Evolutionary conservation across 2,329 filamentous ascomycete species (phyloP).

Genomic region (Alternaria angustiovoidea): DNA sequence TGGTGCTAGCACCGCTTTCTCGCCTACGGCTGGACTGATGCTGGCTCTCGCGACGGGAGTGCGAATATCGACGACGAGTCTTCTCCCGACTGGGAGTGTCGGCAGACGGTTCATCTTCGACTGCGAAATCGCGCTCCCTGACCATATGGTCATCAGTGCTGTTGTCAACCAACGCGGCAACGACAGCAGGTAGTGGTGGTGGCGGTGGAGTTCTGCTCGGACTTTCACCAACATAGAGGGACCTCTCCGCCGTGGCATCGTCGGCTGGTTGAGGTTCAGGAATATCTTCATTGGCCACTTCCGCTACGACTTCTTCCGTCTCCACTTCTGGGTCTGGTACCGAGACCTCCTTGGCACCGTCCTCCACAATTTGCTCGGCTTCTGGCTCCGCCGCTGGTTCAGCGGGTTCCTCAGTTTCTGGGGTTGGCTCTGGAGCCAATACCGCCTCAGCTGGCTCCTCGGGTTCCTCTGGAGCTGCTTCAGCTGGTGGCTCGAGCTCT

Average conservation of each 20-base stretch:
- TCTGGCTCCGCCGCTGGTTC: not conserved
- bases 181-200: not conserved
- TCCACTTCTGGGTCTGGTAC: not conserved
- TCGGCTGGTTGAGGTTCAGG: not conserved
- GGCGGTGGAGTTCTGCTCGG: not conserved
- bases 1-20: slow-evolving; percentile 42
- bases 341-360: not conserved
- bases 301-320: not conserved
- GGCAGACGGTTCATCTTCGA: slow-evolving; percentile 31
- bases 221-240: slow-evolving; percentile 6
- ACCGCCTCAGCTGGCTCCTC: not conserved
- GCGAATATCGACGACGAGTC: slow-evolving; percentile 40
- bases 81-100: slow-evolving; percentile 37
- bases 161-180: not conserved
- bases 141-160: slow-evolving; percentile 12
- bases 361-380: not conserved
- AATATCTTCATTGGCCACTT: not conserved
- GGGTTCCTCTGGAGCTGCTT: not conserved
- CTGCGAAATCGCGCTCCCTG: slow-evolving; percentile 38
- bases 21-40: slow-evolving; percentile 39
- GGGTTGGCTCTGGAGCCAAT: not conserved
- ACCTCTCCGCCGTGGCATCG: slow-evolving; percentile 3
- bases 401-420: slow-evolving; percentile 1
- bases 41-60: slow-evolving; percentile 38
- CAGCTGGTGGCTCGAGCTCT: not conserved